Conservation (phyloP, 371 early-diverging fungal genomes). For the Gilbertella persicaria region DNA sequence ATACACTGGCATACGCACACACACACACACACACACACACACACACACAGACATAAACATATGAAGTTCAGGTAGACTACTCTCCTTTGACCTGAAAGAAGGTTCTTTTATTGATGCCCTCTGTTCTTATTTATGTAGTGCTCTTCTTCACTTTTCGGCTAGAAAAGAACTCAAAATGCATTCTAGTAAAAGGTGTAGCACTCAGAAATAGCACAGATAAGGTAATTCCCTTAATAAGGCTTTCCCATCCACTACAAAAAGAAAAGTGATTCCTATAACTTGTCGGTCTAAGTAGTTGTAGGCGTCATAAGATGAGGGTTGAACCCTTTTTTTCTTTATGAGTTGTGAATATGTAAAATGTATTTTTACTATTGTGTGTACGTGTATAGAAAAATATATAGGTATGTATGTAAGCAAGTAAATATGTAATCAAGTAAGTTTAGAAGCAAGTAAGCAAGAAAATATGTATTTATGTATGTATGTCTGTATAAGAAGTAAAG, state of each 20-base stretch:
- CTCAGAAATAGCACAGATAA: conserved; percentile 13
- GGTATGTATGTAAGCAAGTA: no score
- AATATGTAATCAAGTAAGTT: not conserved
- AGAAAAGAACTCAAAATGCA: conserved; percentile 5
- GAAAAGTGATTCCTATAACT: conserved; percentile 11
- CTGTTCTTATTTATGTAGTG: no score
- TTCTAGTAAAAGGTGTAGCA: conserved; percentile 17
- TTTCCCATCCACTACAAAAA: conserved; percentile 14
- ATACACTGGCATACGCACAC: no score
- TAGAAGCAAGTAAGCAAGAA: not conserved
- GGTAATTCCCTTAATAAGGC: conserved; percentile 12
- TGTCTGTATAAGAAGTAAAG: conserved; percentile 5
- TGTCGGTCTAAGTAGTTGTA: conserved; percentile 17
- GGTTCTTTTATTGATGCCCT: no score
- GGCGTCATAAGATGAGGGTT: conserved; percentile 14
- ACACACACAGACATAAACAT: conserved; percentile 10
- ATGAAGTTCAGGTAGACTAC: conserved; percentile 3
- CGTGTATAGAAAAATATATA: conserved; percentile 5
- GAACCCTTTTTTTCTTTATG: conserved; percentile 11
- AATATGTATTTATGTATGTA: not conserved
- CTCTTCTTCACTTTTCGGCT: no score
- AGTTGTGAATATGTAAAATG: conserved; percentile 12
- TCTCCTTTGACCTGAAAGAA: conserved; percentile 5
- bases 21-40: no score
- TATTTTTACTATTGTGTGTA: conserved; percentile 13